Base-by-base conservation (phyloP, 192 early-diverging fungal genomes). In the Mortierella alpina region DNA sequence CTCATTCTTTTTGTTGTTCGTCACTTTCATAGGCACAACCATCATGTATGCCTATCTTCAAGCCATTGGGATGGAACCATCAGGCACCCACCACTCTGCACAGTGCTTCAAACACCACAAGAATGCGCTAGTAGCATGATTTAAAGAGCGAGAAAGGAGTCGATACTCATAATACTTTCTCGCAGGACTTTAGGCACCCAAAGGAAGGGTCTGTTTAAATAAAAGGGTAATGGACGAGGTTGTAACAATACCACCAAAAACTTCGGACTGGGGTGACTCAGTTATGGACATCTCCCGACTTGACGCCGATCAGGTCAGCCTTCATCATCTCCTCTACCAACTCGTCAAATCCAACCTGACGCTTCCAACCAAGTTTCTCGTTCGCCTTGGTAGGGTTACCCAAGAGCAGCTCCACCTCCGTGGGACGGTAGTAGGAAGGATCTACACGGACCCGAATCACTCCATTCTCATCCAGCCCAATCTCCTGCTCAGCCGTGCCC, bases 351-450 rank as follows among this genome's bases (percentile, higher is more conserved):
- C 83, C 78, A 50, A 93, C 91, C 75, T 89, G 90, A 44, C 88
- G 84, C 75, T 88, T 86, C 93, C 92, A 94, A 39, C 86, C 85
- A 44, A 94, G 83, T 31, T 79, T 73, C 55, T 83, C 85, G 65
- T 90, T 86, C 15, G 93, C 90, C 83, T 94, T 94, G 17, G 88
- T 70, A 49, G 93, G 91, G 69, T 93, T 87, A 61, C 93, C 93
- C 59, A 93, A 76, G 52, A 94, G 82, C 7, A 93, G 66, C 61
- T 94, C 93, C 39, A 94, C 93, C 82, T 94, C 93, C 31, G 93
- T 89, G 47, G 93, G 93, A 67, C 93, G 91, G 87, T 92, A 94
- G 82, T 94, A 94, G 60, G 88, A 86, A n/a, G 88, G 85, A 68
- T 94, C 91, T 55, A 90, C 85, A 39, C 89, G 86, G 20, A 91